Evolutionary conservation across 371 early-diverging fungal species (phyloP).

Genomic region (Mucor plumbeus): DNA sequence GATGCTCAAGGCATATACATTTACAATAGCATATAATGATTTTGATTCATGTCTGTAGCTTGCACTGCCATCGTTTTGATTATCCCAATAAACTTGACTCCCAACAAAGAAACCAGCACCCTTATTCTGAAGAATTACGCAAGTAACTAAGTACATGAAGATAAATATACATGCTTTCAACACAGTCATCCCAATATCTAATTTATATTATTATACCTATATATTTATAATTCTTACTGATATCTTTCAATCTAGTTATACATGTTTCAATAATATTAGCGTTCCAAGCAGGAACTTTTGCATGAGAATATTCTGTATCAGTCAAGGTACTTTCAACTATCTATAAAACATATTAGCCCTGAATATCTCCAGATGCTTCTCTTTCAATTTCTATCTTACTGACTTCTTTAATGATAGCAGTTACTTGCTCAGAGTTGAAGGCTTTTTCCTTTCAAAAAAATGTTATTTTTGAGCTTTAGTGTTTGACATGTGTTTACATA

Average conservation of each 20-base stretch:
- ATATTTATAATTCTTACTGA: constrained; percentile 77
- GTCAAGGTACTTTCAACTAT: constrained; percentile 64
- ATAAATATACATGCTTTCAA: neutral
- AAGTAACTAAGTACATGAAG: constrained; percentile 48
- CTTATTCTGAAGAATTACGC: constrained; percentile 78
- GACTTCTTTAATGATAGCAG: constrained; percentile 41
- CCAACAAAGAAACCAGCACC: constrained; percentile 81
- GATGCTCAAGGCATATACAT: constrained; percentile 61
- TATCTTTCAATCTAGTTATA: constrained; percentile 64
- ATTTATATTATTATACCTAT: constrained; percentile 55
- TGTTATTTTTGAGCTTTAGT: neutral
- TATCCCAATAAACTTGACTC: constrained; percentile 79
- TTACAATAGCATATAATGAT: constrained; percentile 66
- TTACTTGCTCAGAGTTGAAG: constrained; percentile 35
- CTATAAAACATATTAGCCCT: constrained; percentile 31
- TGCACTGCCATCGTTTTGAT: constrained; percentile 69
- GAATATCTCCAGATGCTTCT: neutral
- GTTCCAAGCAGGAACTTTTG: constrained; percentile 75
- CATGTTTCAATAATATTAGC: constrained; percentile 68
- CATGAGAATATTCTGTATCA: constrained; percentile 71
- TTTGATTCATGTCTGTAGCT: constrained; percentile 72
- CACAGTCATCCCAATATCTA: neutral
- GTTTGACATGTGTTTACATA: neutral
- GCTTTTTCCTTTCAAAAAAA: constrained; percentile 18
- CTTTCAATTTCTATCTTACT: constrained; percentile 1